Evolutionary conservation across 2,329 filamentous ascomycete genomes (phyloP), one percentile per base, ranked within the genome.

Genomic region (Lachnellula subtilissima): DNA sequence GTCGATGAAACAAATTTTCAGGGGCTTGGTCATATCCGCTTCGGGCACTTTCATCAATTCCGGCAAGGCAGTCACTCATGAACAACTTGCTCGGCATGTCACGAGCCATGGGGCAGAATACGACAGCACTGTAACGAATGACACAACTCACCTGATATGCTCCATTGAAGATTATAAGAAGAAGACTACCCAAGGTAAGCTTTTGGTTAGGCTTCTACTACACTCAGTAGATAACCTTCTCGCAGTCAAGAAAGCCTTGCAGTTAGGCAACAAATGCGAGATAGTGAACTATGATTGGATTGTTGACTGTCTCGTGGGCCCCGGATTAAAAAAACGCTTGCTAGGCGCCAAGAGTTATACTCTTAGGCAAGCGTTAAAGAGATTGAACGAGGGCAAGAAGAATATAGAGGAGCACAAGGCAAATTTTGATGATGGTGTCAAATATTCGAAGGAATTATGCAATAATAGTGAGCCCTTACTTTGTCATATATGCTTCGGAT

Each of bases 141-240:
- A 74, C 0, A 82, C 87, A 9, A 96, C 91, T 0, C 91, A 96
- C 71, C 73, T 96, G 0, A 77, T 96, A 22, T 82, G 84, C 53
- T 83, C 82, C 0, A 74, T 79, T 50, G 77, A 83, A 36, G 80
- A 85, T 15, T 91, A 83, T 70, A 78, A 79, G 59, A 65, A 64
- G 35, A 63, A 58, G 37, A 42, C 28, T 22, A 6, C 25, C 1
- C 58, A 65, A 57, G 62, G 65, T 68, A 63, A 48, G 63, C 19
- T 45, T 22, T 54, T 11, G 23, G n/a, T 9, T 6, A 15, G 15
- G 17, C 6, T 51, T 52, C 46, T 40, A 12, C 5, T 19, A 12
- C 22, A 53, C 15, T 42, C 32, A 32, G 6, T 46, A 53, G 35
- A 32, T 6, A 52, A 40, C 23, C 9, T 47, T 9, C 5, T 5